phyloP scores from a whole-genome alignment of 1,284 basidiomycete species.

The Trametes hirsuta region DNA sequence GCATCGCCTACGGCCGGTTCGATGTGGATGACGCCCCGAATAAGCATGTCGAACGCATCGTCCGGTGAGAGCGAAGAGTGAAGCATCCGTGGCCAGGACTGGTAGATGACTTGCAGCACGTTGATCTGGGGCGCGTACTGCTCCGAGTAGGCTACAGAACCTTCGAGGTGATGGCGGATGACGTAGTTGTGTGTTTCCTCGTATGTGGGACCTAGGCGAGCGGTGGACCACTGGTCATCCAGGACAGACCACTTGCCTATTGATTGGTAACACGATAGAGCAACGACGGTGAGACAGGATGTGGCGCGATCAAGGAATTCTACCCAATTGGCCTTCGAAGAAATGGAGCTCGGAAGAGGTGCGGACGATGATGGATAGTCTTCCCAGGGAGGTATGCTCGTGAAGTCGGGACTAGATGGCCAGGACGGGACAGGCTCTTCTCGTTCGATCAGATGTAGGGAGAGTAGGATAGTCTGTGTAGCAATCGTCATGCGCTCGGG shows the following conservation, averaged over 20 bases:
- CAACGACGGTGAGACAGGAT: slow-evolving; percentile 64
- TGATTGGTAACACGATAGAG: slow-evolving; percentile 64
- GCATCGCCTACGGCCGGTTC: slow-evolving; percentile 77
- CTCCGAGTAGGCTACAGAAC: slow-evolving; percentile 73
- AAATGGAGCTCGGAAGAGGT: slow-evolving; percentile 53
- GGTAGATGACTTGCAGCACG: slow-evolving; percentile 80
- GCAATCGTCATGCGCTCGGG: slow-evolving; percentile 79
- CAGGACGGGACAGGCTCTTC: slow-evolving; percentile 74
- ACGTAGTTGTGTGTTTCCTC: slow-evolving; percentile 72
- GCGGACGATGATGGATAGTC: slow-evolving; percentile 77
- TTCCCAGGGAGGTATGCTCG: slow-evolving; percentile 55
- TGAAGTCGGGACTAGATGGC: slow-evolving; percentile 79
- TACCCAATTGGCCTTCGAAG: slow-evolving; percentile 70
- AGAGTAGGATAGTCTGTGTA: slow-evolving; percentile 78
- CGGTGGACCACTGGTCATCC: slow-evolving; percentile 77
- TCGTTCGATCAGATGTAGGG: slow-evolving; percentile 72
- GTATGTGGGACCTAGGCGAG: slow-evolving; percentile 62
- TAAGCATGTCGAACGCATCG: slow-evolving; percentile 79
- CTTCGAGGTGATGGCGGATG: slow-evolving; percentile 71
- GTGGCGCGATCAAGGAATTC: slow-evolving; percentile 77
- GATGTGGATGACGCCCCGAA: slow-evolving; percentile 83
- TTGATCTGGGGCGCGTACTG: slow-evolving; percentile 69
- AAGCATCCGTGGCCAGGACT: slow-evolving; percentile 85
- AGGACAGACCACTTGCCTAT: slow-evolving; percentile 83
- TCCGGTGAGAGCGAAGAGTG: slow-evolving; percentile 56